Conservation (phyloP, 306 rosid genomes). For the Acacia confusa region DNA sequence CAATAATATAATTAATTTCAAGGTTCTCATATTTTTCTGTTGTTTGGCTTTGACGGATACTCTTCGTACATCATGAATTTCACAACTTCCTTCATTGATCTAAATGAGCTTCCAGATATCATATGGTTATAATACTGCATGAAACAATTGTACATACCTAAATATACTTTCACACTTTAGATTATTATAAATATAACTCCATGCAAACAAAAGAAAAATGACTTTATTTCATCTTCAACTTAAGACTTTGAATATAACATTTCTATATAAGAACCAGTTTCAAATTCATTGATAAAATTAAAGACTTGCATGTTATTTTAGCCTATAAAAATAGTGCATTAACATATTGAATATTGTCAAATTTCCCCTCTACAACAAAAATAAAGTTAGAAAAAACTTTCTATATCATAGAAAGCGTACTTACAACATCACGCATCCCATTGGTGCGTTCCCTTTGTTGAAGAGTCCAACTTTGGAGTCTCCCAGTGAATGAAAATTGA, state of each 20-base stretch:
- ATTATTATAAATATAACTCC: background rate
- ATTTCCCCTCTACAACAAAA: too few species aligned
- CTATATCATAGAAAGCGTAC: background rate
- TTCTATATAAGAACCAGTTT: too few species aligned
- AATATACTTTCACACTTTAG: background rate
- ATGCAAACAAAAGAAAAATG: too few species aligned
- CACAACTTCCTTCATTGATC: background rate
- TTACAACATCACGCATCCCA: conserved; percentile 9
- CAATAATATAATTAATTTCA: background rate
- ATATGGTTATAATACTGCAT: background rate
- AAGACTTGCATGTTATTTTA: background rate
- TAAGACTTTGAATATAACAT: too few species aligned
- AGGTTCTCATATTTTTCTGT: background rate
- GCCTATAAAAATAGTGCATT: background rate
- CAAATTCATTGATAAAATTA: background rate
- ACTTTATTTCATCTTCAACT: too few species aligned
- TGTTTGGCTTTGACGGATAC: background rate
- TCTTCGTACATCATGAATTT: background rate
- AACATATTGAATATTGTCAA: background rate
- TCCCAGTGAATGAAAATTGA: background rate
- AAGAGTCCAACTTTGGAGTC: conserved; percentile 1
- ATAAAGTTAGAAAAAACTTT: too few species aligned
- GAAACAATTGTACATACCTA: background rate
- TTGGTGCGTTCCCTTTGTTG: background rate
- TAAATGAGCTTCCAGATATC: background rate